Evolutionary conservation across 148 eudicot genomes (phyloP).

Genomic region (Vaccinium myrtillus): DNA sequence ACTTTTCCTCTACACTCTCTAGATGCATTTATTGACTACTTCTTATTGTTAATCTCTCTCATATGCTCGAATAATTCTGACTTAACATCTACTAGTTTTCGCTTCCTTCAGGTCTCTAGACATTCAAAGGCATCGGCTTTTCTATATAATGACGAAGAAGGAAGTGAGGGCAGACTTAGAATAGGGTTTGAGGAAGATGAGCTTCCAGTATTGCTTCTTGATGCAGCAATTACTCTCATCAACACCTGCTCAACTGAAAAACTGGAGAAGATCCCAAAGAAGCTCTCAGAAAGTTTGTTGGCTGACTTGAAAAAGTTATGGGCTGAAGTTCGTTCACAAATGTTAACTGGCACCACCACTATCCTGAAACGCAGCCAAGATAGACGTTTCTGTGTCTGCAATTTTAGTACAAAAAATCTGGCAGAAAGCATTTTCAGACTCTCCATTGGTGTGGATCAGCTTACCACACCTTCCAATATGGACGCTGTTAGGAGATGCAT

Average conservation of each 20-base stretch:
- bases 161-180: conserved; percentile 30
- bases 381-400: conserved; percentile 36
- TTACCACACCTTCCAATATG: conserved; percentile 16
- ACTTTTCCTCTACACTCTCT: background rate
- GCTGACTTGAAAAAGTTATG: conserved; percentile 47
- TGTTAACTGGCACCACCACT: conserved; percentile 27
- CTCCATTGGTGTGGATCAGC: conserved; percentile 35
- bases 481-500: conserved; percentile 40
- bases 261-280: conserved; percentile 45
- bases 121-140: conserved; percentile 30
- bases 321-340: conserved; percentile 40
- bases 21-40: background rate
- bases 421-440: conserved; percentile 76
- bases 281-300: conserved; percentile 30
- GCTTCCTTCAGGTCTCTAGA: conserved; percentile 57
- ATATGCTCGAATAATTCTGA: conserved; percentile 9
- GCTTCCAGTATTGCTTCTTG: conserved; percentile 44
- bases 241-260: conserved; percentile 57
- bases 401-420: conserved; percentile 40
- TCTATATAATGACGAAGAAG: conserved; percentile 26
- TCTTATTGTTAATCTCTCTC: background rate
- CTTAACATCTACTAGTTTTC: conserved; percentile 56
- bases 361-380: conserved; percentile 17
- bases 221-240: conserved; percentile 49
- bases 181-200: conserved; percentile 47